Percentiles rank a stretch among this genome's conserved stretches.
Conservation (phyloP, 176 grass and related monocot species). For the Carex myosuroides region DNA sequence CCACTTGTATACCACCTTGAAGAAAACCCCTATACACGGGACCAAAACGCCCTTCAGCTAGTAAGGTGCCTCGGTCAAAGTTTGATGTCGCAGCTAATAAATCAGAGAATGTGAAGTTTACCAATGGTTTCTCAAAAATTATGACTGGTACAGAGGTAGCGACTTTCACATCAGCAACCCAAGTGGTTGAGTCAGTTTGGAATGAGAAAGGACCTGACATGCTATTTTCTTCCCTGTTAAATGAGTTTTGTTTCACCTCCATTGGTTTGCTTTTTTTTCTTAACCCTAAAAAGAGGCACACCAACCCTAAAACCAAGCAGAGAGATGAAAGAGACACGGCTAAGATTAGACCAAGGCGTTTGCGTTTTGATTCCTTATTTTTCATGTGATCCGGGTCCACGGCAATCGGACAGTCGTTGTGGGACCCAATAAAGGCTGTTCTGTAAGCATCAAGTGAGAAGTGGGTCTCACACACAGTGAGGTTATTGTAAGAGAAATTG, state of each 20-base stretch:
- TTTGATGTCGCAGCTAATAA: conserved; percentile 72
- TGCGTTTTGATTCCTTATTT: conserved; percentile 23
- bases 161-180: conserved; percentile 87
- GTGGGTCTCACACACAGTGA: conserved; percentile 71
- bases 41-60: conserved; percentile 85
- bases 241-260: conserved; percentile 51
- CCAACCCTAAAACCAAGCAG: conserved; percentile 41
- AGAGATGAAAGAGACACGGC: conserved; percentile 51
- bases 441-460: conserved; percentile 46
- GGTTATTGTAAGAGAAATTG: conserved; percentile 99
- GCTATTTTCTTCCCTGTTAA: conserved; percentile 48
- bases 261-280: conserved; percentile 27
- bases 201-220: conserved; percentile 75
- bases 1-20: conserved; percentile 69
- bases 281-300: conserved; percentile 44
- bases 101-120: conserved; percentile 75
- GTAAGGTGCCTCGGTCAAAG: conserved; percentile 80
- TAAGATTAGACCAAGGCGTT: conserved; percentile 43
- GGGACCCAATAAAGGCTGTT: conserved; percentile 57
- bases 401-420: conserved; percentile 87
- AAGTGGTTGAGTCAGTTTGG: conserved; percentile 78
- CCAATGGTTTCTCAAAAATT: conserved; percentile 92
- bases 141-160: conserved; percentile 83
- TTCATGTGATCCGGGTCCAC: conserved; percentile 51
- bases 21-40: conserved; percentile 92